Base-by-base conservation (phyloP, 2,329 filamentous ascomycete genomes). In the Aspergillus sp. region DNA sequence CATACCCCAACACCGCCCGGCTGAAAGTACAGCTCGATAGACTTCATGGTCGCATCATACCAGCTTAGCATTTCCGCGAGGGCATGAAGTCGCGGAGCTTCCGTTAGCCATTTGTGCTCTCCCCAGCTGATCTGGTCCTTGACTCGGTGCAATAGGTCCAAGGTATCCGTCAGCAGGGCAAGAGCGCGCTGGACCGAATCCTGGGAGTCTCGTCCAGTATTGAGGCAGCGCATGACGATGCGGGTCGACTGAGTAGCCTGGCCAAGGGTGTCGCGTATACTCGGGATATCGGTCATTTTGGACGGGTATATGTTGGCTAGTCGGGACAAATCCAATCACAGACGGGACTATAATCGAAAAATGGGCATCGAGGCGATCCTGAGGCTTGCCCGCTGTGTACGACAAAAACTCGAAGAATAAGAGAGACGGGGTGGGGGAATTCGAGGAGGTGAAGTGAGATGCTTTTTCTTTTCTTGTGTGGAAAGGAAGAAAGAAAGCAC, bases 11-110 rank as follows among this genome's bases (percentile, higher is more conserved):
- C 62, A 3, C 66, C 67, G 6, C 66, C 67, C 0, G 67, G 66
- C 31, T 70, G 67, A 21, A 70, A 63, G 29, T 68, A 65, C 0
- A 63, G 7, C 50, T 69, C 65, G 21, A 70, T 59, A 1, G 62
- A 49, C 20, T 57, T 56, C 32, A 67, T 56, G 0, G 56, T 67
- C 9, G 54, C 56, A 10, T 56, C 60, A 20, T 66, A 66, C 23
- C 47, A 62, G 0, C 17, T n/a, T 0, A 67, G 50, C 3, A 66
- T 16, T 31, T 69, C 64, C 3, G 53, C 53, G 3, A 70, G 47
- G 1, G 29, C 53, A 1, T 34, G 25, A 1, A 69, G 56, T 3
- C 65, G 64, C 0, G 50, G 19, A 1, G 54, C 9, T 6, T 54
- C 57, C 4, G 64, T 52, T 14, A 63, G 9, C 57, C 60, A 65